Conservation (phyloP, 805 yeast species). For the Candida nanaspora region DNA sequence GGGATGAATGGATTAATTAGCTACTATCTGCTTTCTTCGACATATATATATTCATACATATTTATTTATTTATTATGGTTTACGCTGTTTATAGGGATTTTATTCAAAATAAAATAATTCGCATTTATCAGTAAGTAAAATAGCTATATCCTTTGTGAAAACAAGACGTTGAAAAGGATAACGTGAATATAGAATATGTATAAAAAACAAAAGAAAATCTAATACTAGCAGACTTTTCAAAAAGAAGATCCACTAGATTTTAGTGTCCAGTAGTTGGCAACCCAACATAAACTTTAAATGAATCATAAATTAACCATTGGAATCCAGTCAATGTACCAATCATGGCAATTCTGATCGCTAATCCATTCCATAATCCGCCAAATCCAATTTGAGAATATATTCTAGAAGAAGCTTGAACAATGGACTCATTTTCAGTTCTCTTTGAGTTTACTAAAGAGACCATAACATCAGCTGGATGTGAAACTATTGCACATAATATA, state of each 20-base stretch:
- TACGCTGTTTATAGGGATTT: too few relatives aligned
- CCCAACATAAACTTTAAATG: constrained; percentile 91
- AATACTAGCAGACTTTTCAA: neutral
- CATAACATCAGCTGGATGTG: constrained; percentile 99
- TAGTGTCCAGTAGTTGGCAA: constrained; percentile 82
- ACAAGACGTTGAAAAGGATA: neutral
- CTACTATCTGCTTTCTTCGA: neutral
- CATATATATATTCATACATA: constrained; percentile 1
- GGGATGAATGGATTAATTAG: constrained; percentile 15
- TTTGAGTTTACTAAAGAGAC: constrained; percentile 86
- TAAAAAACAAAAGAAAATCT: neutral
- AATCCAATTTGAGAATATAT: constrained; percentile 85
- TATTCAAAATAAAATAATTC: too few relatives aligned
- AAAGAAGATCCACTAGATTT: too few relatives aligned
- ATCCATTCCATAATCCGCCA: constrained; percentile 89
- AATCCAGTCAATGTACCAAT: constrained; percentile 94
- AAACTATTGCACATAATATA: constrained; percentile 89
- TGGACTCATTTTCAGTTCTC: constrained; percentile 55
- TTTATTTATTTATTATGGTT: too few relatives aligned
- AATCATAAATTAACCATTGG: constrained; percentile 96
- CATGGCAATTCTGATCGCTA: constrained; percentile 92
- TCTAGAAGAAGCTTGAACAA: constrained; percentile 58
- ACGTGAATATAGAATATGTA: neutral
- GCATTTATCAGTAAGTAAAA: neutral
- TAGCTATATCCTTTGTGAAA: neutral